Evolutionary conservation across 345 rosid species (phyloP).

Genomic region (Euphorbia peplus): DNA sequence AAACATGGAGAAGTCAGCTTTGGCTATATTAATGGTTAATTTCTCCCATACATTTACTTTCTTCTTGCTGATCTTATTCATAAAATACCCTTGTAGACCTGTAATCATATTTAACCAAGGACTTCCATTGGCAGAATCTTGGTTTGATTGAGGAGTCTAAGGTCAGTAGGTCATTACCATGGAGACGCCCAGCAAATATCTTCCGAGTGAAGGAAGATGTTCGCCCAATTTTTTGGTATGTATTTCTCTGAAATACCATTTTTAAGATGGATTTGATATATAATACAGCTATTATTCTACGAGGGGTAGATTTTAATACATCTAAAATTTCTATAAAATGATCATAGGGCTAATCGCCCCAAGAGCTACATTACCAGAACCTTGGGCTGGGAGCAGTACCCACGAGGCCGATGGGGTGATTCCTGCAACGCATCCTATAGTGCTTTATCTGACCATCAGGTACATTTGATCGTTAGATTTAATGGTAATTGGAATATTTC

Average conservation of each 20-base stretch:
- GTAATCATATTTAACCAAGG: slow-evolving; percentile 18
- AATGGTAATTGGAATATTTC: background rate
- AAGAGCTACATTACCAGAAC: slow-evolving; percentile 95
- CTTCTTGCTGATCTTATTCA: background rate
- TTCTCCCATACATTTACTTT: slow-evolving; percentile 10
- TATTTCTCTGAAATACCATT: background rate
- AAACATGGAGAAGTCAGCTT: slow-evolving; percentile 93
- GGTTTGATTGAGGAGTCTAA: slow-evolving; percentile 92
- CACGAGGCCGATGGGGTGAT: slow-evolving; percentile 93
- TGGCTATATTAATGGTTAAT: slow-evolving; percentile 74
- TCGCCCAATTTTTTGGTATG: slow-evolving; percentile 94
- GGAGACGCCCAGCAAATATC: slow-evolving; percentile 92
- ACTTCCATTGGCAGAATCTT: slow-evolving; percentile 63
- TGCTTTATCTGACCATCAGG: slow-evolving; percentile 85
- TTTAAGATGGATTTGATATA: background rate
- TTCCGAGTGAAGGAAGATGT: slow-evolving; percentile 92
- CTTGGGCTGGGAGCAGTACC: slow-evolving; percentile 86
- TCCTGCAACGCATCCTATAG: slow-evolving; percentile 84
- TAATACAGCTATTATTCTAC: background rate
- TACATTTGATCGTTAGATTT: slow-evolving; percentile 14
- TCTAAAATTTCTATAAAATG: slow-evolving; percentile 18
- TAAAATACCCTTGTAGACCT: background rate
- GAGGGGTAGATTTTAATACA: slow-evolving; percentile 1
- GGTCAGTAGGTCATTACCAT: slow-evolving; percentile 70
- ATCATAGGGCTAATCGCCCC: slow-evolving; percentile 95